These are phyloP conservation scores for Marsdenia floribunda DNA, from an alignment of 257 asterid species.

Conservation along the genomic window DNA sequence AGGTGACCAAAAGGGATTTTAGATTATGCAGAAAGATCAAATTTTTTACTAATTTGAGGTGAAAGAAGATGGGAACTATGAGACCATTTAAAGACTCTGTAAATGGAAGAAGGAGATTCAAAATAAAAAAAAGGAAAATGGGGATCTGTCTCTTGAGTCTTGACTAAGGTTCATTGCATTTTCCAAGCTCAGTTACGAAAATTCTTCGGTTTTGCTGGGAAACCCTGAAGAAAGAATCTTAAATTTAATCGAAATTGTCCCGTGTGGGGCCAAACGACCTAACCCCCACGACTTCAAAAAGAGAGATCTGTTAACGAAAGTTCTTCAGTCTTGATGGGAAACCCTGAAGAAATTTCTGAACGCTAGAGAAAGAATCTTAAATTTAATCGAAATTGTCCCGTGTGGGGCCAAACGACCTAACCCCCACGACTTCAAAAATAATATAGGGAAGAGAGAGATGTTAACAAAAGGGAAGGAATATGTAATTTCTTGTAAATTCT, in stretches of 20 bases:
- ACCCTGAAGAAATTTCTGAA: neutral
- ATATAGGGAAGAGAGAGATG: too few species aligned
- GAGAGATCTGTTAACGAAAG: too few species aligned
- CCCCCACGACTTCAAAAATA: too few species aligned
- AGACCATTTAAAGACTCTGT: too few species aligned
- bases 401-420: too few species aligned
- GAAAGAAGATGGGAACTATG: neutral
- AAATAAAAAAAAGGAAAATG: neutral
- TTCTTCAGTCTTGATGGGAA: too few species aligned
- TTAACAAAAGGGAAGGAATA: neutral
- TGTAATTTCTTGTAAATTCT: too few species aligned
- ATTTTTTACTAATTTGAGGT: neutral
- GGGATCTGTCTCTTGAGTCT: neutral
- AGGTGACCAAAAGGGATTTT: neutral
- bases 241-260: too few species aligned
- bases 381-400: too few species aligned
- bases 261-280: too few species aligned
- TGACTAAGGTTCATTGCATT: neutral
- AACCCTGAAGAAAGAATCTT: neutral
- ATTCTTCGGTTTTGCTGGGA: too few species aligned
- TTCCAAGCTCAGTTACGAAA: constrained; percentile 6
- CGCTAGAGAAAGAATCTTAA: neutral
- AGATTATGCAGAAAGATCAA: neutral
- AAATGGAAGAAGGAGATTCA: neutral
- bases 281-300: too few species aligned